Conservation (phyloP, 495 filamentous ascomycete species). For the Neurospora sp. region DNA sequence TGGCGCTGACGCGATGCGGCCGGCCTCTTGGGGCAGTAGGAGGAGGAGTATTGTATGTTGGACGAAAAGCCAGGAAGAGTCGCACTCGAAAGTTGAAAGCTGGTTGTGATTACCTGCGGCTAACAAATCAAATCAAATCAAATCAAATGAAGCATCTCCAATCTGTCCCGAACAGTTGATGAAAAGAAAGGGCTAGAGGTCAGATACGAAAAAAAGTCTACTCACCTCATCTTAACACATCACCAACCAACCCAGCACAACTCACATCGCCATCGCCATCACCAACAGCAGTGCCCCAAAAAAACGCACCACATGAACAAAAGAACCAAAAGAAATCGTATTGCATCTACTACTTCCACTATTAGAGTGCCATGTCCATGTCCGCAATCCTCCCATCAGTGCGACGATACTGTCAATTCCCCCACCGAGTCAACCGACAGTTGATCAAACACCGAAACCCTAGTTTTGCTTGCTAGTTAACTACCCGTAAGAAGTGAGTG, state of each 20-base stretch:
- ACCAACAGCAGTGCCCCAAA: background rate
- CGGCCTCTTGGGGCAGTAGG: too few relatives aligned
- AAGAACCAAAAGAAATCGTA: background rate
- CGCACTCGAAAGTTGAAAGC: background rate
- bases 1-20: background rate
- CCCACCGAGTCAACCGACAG: background rate
- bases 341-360: background rate
- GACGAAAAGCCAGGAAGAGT: background rate
- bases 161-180: background rate
- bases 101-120: background rate
- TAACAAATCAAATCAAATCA: background rate
- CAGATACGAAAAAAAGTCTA: background rate
- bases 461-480: background rate
- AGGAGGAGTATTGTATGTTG: too few relatives aligned
- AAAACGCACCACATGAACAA: background rate
- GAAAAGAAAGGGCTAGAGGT: background rate
- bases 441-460: background rate
- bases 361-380: background rate
- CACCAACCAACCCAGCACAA: background rate
- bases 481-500: background rate
- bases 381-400: background rate
- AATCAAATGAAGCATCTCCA: background rate
- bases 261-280: background rate
- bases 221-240: background rate
- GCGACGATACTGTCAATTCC: background rate